Conservation (phyloP, 2,329 filamentous ascomycete genomes). For the Talaromyces sp. region DNA sequence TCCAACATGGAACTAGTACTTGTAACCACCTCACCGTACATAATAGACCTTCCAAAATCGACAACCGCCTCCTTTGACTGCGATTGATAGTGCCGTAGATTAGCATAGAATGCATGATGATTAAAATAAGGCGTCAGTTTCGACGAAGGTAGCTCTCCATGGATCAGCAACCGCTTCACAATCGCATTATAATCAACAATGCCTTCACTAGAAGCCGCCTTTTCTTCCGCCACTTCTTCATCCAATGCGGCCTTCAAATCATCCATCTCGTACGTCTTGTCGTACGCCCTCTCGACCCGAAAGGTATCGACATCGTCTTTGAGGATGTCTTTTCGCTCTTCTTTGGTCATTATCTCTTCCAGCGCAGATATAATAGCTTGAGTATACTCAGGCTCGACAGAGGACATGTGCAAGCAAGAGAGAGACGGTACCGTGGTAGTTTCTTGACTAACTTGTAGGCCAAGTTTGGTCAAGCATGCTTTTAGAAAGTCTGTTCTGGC, state of each 20-base stretch:
- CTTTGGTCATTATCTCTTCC: constrained; percentile 65
- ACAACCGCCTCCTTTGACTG: constrained; percentile 55
- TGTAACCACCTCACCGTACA: constrained; percentile 90
- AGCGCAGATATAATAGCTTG: constrained; percentile 63
- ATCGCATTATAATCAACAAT: constrained; percentile 73
- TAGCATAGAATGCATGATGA: constrained; percentile 73
- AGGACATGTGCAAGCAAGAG: constrained; percentile 79
- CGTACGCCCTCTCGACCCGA: constrained; percentile 64
- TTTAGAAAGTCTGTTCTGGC: constrained; percentile 73
- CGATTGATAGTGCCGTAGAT: constrained; percentile 65
- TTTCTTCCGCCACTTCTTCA: constrained; percentile 32
- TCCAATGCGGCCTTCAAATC: constrained; percentile 57
- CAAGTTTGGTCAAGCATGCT: constrained; percentile 75
- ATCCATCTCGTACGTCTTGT: constrained; percentile 56
- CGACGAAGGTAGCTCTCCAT: constrained; percentile 63
- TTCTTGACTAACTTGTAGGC: constrained; percentile 72
- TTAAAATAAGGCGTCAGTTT: constrained; percentile 84
- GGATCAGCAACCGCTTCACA: constrained; percentile 70
- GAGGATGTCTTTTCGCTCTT: constrained; percentile 60
- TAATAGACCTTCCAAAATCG: constrained; percentile 71
- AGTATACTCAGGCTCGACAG: constrained; percentile 63
- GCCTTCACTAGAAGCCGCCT: constrained; percentile 45
- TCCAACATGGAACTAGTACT: constrained; percentile 93
- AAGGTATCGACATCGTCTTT: constrained; percentile 82
- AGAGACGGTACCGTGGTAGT: constrained; percentile 71